Conservation (phyloP, 192 early-diverging fungal species). For the Diversispora epigaea region DNA sequence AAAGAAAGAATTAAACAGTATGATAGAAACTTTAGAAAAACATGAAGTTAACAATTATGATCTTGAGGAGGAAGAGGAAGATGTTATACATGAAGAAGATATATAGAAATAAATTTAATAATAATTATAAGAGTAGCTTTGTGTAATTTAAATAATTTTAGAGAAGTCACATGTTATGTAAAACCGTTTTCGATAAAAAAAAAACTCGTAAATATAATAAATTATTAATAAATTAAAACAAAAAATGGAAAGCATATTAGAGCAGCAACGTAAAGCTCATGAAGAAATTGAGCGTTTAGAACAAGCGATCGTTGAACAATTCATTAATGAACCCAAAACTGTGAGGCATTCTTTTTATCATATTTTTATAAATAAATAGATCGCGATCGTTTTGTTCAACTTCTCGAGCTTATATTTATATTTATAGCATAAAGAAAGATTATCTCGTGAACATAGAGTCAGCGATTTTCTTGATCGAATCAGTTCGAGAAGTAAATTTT, state of each 20-base stretch:
- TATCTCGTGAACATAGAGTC: constrained; percentile 81
- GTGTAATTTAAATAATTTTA: too few relatives aligned
- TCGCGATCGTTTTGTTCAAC: not conserved
- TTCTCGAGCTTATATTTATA: not conserved
- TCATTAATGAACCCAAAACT: constrained; percentile 71
- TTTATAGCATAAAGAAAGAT: constrained; percentile 70
- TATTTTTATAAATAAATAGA: constrained; percentile 13
- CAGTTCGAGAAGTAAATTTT: constrained; percentile 57
- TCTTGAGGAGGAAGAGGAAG: too few relatives aligned
- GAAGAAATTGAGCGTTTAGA: constrained; percentile 95
- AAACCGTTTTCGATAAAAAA: too few relatives aligned
- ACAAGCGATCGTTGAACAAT: constrained; percentile 79
- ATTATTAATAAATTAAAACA: too few relatives aligned
- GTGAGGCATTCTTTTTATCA: constrained; percentile 36
- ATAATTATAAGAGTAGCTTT: too few relatives aligned
- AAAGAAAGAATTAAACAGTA: constrained; percentile 1
- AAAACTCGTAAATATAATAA: too few relatives aligned
- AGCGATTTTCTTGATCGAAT: constrained; percentile 69
- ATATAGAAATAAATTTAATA: too few relatives aligned
- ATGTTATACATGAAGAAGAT: too few relatives aligned
- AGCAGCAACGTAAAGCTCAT: constrained; percentile 57
- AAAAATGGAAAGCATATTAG: constrained; percentile 36
- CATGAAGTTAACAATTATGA: too few relatives aligned
- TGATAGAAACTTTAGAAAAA: not conserved
- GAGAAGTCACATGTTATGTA: too few relatives aligned